Evolutionary conservation across 192 early-diverging fungal genomes (phyloP), one percentile per base, ranked within the genome.

Genomic region (Dissophora globulifera): DNA sequence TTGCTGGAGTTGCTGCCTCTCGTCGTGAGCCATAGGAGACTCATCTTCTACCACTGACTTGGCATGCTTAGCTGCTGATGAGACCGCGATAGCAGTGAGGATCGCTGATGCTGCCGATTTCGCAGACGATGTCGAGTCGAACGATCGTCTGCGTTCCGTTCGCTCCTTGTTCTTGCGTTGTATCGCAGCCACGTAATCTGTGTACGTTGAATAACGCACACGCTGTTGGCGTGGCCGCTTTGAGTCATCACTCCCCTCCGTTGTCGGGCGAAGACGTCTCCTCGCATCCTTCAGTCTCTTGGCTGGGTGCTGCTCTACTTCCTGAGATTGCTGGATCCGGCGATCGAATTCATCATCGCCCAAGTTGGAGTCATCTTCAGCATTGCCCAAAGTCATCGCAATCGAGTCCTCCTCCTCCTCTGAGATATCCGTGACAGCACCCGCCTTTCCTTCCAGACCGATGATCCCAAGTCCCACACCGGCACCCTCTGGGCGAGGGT

Each of bases 121-220:
- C 13, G 23, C 15, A 20, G 51, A 9, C 17, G 50, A 12, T 23
- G 41, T 12, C 13, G 50, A 31, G 20, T 69, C 33, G 23, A 35
- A 12, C 15, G 51, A 70, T 7, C 42, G 42, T 27, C 42, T 55
- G 27, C 51, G 58, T 17, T 62, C 51, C n/a, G 58, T 29, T 4
- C 61, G 52, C 9, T 64, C 62, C 29, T 62, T 63, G 7, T 60
- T 26, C 30, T 52, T 63, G 17, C 56, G 47, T 20, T 72, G 69
- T 55, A 72, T 72, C 10, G 69, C 61, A 3, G 69, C 55, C 48
- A 66, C 33, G 32, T 75, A 66, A n/a, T 62, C 71, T 19, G 62
- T 54, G 41, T 75, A 66, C 3, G 38, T 60, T 23, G 71, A 54
- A 42, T 75, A 75, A 2, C 71, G 55, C 13, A 52, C 57, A 15